Conservation (phyloP, 495 filamentous ascomycete species). For the Xylaria castorea region DNA sequence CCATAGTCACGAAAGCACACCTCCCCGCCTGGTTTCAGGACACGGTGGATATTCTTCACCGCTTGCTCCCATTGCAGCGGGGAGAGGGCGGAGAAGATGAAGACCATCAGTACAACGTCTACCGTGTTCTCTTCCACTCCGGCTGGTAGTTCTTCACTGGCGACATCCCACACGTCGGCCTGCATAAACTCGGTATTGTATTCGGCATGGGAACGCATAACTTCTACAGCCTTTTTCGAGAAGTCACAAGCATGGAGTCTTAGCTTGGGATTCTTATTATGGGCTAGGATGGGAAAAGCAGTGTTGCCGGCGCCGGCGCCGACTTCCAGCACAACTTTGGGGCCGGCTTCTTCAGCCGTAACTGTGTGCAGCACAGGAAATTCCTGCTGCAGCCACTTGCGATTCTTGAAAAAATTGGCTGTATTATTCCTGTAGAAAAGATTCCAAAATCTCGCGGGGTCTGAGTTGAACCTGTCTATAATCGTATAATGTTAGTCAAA, state of each 20-base stretch:
- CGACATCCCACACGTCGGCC: constrained; percentile 92
- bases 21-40: constrained; percentile 87
- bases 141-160: constrained; percentile 72
- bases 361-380: constrained; percentile 82
- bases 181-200: constrained; percentile 69
- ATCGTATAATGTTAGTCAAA: constrained; percentile 42
- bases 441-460: constrained; percentile 96
- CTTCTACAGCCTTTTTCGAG: constrained; percentile 84
- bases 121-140: constrained; percentile 76
- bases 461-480: constrained; percentile 77
- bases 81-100: constrained; percentile 92
- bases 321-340: constrained; percentile 78
- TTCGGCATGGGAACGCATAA: constrained; percentile 75
- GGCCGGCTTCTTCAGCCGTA: constrained; percentile 66
- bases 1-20: constrained; percentile 97
- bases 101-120: constrained; percentile 91
- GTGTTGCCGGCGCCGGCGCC: constrained; percentile 97
- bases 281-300: constrained; percentile 82
- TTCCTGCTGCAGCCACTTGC: constrained; percentile 95
- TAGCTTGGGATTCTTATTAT: constrained; percentile 80
- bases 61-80: constrained; percentile 85
- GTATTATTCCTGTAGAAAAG: constrained; percentile 95
- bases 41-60: constrained; percentile 76
- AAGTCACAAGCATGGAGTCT: constrained; percentile 93
- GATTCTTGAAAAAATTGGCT: constrained; percentile 96